Base-by-base conservation (phyloP, 2,329 filamentous ascomycete species). In the Phialocephala sp. region DNA sequence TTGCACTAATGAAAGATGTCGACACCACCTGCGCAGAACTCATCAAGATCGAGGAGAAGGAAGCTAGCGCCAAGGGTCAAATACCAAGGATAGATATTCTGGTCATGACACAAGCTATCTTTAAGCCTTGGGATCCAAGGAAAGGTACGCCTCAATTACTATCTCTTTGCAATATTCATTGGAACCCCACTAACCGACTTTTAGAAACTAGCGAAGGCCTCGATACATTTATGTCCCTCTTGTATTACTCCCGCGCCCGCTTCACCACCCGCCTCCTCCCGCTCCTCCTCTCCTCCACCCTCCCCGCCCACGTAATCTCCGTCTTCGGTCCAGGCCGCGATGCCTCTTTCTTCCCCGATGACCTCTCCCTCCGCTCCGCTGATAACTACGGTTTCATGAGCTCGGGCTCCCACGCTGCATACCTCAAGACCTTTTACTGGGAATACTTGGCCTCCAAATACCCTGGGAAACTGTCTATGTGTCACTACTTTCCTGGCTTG, bases 401-500 rank as follows among this genome's bases (percentile, higher is more conserved):
- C n/a, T 72, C 74, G 1, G 72, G 77, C 56, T 73, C 67, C 4
- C 69, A 78, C 65, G 71, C 72, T 37, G 63, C 68, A 12, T 77
- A 77, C 56, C 74, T 78, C 72, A 77, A 66, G 14, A 76, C 73
- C 9, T 72, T 77, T 50, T 73, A 74, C 68, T 74, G 77, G 39
- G 75, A 77, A 47, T 65, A 72, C 24, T 55, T 78, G 0, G 75
- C 75, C 2, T 60, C 68, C 8, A 60, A 72, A 52, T 65, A 78
- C 54, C 63, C 70, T 1, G 72, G 72, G 2, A 73, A 72, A 32
- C 50, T 79, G 3, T 62, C 65, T 4, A 65, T 76, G 14, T 66
- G 69, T 4, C 76, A 78, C 66, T 72, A 76, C 36, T 77, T 73
- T 55, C 78, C 78, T 0, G 75, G 77, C 0, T 66, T 80, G 0